Evolutionary conservation across 2,329 filamentous ascomycete genomes (phyloP).

Genomic region (Tolypocladium guangdongense): DNA sequence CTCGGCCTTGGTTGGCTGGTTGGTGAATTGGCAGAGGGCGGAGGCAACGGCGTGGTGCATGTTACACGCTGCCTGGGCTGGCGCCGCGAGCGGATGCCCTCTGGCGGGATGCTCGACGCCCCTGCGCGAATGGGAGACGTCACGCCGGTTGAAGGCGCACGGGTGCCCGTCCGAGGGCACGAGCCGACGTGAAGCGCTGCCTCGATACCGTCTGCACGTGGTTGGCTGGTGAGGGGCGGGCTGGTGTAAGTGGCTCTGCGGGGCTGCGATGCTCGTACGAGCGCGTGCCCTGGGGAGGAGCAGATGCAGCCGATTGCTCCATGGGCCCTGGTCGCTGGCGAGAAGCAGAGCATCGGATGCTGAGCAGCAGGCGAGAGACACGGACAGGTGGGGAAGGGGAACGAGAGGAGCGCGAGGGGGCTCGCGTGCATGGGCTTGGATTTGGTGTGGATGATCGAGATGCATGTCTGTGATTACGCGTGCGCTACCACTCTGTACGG

Average conservation of each 20-base stretch:
- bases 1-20: background rate
- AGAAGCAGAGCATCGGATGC: background rate
- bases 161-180: background rate
- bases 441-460: background rate
- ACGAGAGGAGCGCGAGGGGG: background rate
- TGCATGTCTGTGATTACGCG: background rate
- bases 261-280: background rate
- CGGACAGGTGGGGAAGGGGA: background rate
- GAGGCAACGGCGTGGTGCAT: no score
- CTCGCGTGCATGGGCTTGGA: background rate
- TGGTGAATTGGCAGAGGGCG: no score
- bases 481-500: background rate
- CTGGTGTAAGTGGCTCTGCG: background rate
- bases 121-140: background rate
- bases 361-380: background rate
- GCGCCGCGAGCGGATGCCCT: background rate
- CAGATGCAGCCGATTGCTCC: background rate
- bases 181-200: background rate
- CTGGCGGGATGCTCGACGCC: background rate
- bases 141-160: no score
- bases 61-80: background rate
- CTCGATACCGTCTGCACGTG: no score
- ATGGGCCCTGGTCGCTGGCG: no score
- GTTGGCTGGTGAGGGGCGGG: background rate
- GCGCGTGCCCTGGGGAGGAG: background rate